Evolutionary conservation across 805 yeast genomes (phyloP), one percentile per base, ranked within the genome.

Genomic region (Myxozyma sirexii): DNA sequence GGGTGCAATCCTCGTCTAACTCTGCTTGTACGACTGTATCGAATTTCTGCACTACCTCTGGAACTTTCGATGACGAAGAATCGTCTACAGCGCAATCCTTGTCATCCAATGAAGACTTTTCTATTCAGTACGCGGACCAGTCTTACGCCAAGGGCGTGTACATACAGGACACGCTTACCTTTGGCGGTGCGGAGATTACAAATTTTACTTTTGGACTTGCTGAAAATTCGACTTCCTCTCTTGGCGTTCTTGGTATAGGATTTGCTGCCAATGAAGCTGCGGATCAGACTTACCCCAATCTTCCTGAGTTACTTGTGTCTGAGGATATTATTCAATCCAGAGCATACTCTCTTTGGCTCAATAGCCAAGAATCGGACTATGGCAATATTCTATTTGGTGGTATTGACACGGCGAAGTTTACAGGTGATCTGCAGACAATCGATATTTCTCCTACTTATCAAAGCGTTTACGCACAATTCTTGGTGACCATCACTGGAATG

Each of bases 191-290:
- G 51, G 71, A 79, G 7, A 74, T 88, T 12, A 60, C 76, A 0
- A 74, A 77, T 56, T 74, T 87, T 27, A 82, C 88, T 3, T 81
- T 91, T 72, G 97, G 96, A 1, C 83, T 90, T 15, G 96, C 88
- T 2, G 83, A 82, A 68, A 71, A 73, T 41, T 81, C 90, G 1
- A 82, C 84, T 59, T 83, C 92, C 4, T 71, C 82, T 2, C 74
- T 80, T 58, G 93, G 96, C 56, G 69, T 76, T 24, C 61, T 74
- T 15, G 79, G 79, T 5, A 64, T 76, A 37, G 79, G 79, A 19
- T 71, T 76, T 31, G 72, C 73, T 3, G 71, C 66, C 7, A 65
- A 68, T 33, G 77, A 73, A 57, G 68, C 72, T 2, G 54, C 56
- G 8, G n/a, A 41, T 10, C 56, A 21, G 54, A 53, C 39, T 62